phyloP scores from a whole-genome alignment of 139 green algal species.

The Chlamydomonas sp. region DNA sequence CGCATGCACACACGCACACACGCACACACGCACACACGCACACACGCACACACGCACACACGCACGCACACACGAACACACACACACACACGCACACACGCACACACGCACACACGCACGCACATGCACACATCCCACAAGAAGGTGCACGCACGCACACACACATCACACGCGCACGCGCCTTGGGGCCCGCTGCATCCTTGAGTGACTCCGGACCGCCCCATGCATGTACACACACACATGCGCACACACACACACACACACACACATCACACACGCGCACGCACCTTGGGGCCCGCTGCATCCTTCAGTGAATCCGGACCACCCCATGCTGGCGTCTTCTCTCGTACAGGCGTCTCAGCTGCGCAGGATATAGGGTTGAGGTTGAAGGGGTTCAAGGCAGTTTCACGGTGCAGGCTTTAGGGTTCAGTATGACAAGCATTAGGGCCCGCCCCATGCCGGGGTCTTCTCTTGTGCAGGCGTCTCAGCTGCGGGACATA shows the following conservation, averaged over 20 bases:
- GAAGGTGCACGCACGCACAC: too few relatives aligned
- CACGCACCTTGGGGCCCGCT: conserved; percentile 34
- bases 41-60: too few relatives aligned
- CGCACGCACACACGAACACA: too few relatives aligned
- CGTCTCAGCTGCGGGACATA: conserved; percentile 10
- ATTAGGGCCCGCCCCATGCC: conserved; percentile 34
- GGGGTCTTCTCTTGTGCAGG: conserved; percentile 33
- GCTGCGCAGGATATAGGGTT: not conserved
- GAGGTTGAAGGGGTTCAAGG: not conserved
- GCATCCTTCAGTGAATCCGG: conserved; percentile 31
- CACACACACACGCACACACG: too few relatives aligned
- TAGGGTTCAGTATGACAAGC: not conserved
- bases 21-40: too few relatives aligned
- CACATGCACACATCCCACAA: too few relatives aligned
- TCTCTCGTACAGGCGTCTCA: conserved; percentile 24
- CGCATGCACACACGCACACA: too few relatives aligned
- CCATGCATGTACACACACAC: too few relatives aligned
- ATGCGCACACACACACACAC: too few relatives aligned
- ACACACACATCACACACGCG: too few relatives aligned
- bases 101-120: too few relatives aligned
- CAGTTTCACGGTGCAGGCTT: not conserved
- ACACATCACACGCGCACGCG: too few relatives aligned
- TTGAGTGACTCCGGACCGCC: conserved; percentile 28
- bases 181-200: conserved; percentile 34
- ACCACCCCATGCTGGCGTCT: conserved; percentile 38